These are phyloP conservation scores for Zygnema cylindricum DNA, from an alignment of 139 green algal genomes.

Conservation along the genomic window DNA sequence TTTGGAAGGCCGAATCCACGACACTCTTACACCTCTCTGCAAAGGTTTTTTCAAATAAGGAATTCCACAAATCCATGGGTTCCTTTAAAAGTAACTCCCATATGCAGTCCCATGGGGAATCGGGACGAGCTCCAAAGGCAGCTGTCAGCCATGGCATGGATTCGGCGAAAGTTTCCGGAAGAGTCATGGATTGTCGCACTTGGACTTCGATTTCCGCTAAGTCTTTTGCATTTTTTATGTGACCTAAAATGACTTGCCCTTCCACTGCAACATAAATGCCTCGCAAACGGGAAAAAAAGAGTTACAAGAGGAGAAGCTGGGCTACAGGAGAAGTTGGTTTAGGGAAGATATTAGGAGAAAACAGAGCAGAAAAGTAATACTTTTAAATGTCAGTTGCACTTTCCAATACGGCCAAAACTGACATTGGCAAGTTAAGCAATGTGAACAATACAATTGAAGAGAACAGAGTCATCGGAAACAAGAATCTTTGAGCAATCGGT, in stretches of 20 bases:
- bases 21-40: slow-evolving; percentile 70
- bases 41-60: slow-evolving; percentile 78
- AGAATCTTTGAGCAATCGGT: no score
- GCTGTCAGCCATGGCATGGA: slow-evolving; percentile 53
- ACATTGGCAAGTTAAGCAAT: no score
- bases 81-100: slow-evolving; percentile 79
- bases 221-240: slow-evolving; percentile 57
- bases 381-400: no score
- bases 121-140: slow-evolving; percentile 40
- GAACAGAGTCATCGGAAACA: no score
- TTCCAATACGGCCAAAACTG: no score
- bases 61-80: slow-evolving; percentile 74
- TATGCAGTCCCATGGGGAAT: slow-evolving; percentile 68
- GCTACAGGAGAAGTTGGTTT: neutral
- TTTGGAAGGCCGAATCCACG: slow-evolving; percentile 66
- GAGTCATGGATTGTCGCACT: slow-evolving; percentile 66
- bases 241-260: slow-evolving; percentile 66
- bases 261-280: slow-evolving; percentile 23
- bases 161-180: slow-evolving; percentile 47
- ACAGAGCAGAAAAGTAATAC: no score
- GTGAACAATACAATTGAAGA: no score
- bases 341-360: neutral
- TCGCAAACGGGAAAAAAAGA: no score
- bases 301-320: neutral
- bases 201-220: slow-evolving; percentile 67